phyloP scores from a whole-genome alignment of 139 green algal species.

The Zygnema cylindricum region DNA sequence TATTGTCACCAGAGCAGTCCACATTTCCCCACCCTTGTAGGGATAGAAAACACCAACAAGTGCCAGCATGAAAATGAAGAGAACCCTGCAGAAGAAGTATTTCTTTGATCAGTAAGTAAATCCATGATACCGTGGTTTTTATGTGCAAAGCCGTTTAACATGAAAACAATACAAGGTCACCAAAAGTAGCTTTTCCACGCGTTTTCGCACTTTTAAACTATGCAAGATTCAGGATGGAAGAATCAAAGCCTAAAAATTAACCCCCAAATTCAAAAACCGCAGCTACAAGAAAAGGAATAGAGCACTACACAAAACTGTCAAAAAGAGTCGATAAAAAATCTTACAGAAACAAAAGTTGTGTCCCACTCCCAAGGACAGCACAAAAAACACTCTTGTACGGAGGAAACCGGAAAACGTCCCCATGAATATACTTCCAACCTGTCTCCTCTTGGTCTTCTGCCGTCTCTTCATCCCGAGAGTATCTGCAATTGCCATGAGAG shows the following conservation, averaged over 20 bases:
- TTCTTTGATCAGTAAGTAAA: too few relatives aligned
- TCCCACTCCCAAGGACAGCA: constrained; percentile 67
- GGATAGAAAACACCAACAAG: constrained; percentile 72
- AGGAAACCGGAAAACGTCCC: constrained; percentile 74
- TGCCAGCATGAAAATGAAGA: constrained; percentile 71
- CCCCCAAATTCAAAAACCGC: neutral
- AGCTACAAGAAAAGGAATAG: too few relatives aligned
- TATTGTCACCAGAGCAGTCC: constrained; percentile 66
- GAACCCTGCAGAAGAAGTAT: constrained; percentile 27
- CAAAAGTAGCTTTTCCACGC: too few relatives aligned
- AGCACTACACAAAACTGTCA: too few relatives aligned
- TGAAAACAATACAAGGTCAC: neutral
- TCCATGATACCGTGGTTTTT: too few relatives aligned
- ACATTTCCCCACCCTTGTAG: constrained; percentile 70
- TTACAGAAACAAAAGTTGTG: constrained; percentile 66
- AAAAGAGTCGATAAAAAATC: too few relatives aligned
- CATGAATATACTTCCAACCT: constrained; percentile 74
- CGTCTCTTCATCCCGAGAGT: constrained; percentile 67
- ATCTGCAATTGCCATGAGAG: too few relatives aligned
- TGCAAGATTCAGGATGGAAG: neutral
- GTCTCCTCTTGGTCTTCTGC: constrained; percentile 68
- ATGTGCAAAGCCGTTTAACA: neutral
- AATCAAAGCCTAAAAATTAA: constrained; percentile 1
- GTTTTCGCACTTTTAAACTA: too few relatives aligned
- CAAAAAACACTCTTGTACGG: constrained; percentile 62